Percentiles rank a stretch among this genome's conserved stretches.
These are phyloP conservation scores for Metschnikowia lachancei DNA, from an alignment of 805 yeast genomes.

Conservation along the genomic window DNA sequence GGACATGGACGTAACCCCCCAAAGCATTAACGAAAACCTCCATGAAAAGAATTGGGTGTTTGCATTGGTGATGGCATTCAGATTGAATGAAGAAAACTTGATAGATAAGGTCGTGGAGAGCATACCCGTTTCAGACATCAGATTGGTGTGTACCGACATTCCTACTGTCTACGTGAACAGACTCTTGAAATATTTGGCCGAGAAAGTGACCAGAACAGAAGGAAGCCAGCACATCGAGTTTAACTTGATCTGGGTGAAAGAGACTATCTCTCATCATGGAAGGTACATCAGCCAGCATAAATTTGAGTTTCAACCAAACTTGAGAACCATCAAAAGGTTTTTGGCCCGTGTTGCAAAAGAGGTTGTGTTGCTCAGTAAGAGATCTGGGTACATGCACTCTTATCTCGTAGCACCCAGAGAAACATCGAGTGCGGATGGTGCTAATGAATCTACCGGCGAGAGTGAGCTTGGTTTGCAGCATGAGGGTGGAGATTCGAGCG, in stretches of 20 bases:
- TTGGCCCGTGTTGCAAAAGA: slow-evolving; percentile 73
- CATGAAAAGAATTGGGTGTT: slow-evolving; percentile 60
- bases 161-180: slow-evolving; percentile 76
- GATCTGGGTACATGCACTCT: slow-evolving; percentile 52
- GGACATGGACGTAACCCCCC: slow-evolving; percentile 89
- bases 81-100: slow-evolving; percentile 78
- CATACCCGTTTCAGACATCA: slow-evolving; percentile 68
- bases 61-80: slow-evolving; percentile 88
- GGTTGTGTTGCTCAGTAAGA: slow-evolving; percentile 52
- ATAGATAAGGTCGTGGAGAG: slow-evolving; percentile 71
- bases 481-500: slow-evolving; percentile 7
- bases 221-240: slow-evolving; percentile 84
- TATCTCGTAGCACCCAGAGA: slow-evolving; percentile 40
- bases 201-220: slow-evolving; percentile 45
- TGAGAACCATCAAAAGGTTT: slow-evolving; percentile 74
- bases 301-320: slow-evolving; percentile 57
- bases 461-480: slow-evolving; percentile 8
- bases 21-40: slow-evolving; percentile 60
- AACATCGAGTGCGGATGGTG: not conserved
- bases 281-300: slow-evolving; percentile 61
- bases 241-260: slow-evolving; percentile 76
- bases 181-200: slow-evolving; percentile 65
- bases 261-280: slow-evolving; percentile 72
- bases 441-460: slow-evolving; percentile 8
- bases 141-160: slow-evolving; percentile 60